Evolutionary conservation across 768 basidiomycete genomes (phyloP).

Genomic region (Crepidotus variabilis): DNA sequence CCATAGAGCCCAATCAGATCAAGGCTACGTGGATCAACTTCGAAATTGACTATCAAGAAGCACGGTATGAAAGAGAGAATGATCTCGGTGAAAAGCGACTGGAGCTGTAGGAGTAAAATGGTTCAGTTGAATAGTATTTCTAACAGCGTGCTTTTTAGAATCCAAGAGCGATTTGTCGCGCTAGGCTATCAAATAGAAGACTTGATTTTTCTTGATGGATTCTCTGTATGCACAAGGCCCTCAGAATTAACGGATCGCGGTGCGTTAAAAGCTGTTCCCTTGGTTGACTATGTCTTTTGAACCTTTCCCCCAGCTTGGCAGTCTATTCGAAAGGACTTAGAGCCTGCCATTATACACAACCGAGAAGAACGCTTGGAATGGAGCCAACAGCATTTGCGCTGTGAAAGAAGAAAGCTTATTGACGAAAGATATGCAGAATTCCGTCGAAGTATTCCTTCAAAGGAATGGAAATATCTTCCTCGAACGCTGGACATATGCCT

Average conservation of each 20-base stretch:
- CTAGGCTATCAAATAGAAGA: slow-evolving; percentile 3
- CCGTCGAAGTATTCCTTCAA: slow-evolving; percentile 15
- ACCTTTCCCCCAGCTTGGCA: slow-evolving; percentile 2
- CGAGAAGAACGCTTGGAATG: slow-evolving; percentile 1
- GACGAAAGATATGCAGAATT: slow-evolving; percentile 13
- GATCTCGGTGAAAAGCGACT: background rate
- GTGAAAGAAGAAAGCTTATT: slow-evolving; percentile 2
- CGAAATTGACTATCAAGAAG: too few relatives aligned
- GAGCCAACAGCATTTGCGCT: background rate
- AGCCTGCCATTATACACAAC: background rate
- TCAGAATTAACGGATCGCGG: slow-evolving; percentile 7
- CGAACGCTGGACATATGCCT: slow-evolving; percentile 13
- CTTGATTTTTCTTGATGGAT: background rate
- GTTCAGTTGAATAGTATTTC: background rate
- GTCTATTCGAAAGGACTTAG: slow-evolving; percentile 3
- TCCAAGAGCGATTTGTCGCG: background rate
- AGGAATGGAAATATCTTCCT: slow-evolving; percentile 21
- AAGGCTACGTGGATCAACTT: too few relatives aligned
- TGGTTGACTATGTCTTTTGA: background rate
- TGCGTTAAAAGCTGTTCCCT: background rate
- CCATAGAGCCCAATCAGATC: too few relatives aligned
- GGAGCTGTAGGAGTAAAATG: background rate
- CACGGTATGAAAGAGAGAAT: too few relatives aligned
- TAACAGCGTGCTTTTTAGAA: background rate
- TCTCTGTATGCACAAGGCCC: background rate